These are phyloP conservation scores for Metarhizium rileyi DNA, from an alignment of 2,329 filamentous ascomycete genomes.

Conservation along the genomic window DNA sequence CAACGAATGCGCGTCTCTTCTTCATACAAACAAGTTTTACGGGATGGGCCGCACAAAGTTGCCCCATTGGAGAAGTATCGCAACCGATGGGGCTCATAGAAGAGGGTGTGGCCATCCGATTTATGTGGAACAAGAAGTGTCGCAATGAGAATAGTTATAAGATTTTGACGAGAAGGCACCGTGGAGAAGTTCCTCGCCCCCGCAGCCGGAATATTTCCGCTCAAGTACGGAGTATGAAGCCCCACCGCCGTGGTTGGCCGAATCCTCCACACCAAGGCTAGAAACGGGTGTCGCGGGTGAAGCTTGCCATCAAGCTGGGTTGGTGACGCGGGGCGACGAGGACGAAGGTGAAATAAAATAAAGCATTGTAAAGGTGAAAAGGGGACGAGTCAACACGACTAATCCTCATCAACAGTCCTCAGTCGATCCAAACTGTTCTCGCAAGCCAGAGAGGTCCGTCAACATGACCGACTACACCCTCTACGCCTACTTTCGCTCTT, in stretches of 20 bases:
- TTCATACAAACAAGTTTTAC: too few species aligned
- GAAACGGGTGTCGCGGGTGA: not conserved
- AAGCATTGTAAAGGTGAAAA: too few species aligned
- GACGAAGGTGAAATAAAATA: not conserved
- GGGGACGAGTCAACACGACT: not conserved
- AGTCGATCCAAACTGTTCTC: not conserved
- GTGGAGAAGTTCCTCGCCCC: too few species aligned
- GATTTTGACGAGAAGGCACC: too few species aligned
- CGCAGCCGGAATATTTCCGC: not conserved
- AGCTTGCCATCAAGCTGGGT: not conserved
- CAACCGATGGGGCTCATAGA: too few species aligned
- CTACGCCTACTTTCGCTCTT: constrained; percentile 53
- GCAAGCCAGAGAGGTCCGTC: not conserved
- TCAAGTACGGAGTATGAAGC: not conserved
- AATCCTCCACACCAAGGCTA: not conserved
- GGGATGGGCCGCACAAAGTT: too few species aligned
- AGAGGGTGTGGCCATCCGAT: too few species aligned
- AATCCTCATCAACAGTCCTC: not conserved
- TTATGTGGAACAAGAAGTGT: too few species aligned
- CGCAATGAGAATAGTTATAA: too few species aligned
- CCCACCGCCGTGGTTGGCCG: not conserved
- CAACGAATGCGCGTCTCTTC: too few species aligned
- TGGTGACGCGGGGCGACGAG: not conserved
- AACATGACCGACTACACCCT: constrained; percentile 28
- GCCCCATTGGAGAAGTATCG: too few species aligned